phyloP scores from a whole-genome alignment of 192 early-diverging fungal species.

The Entomortierella chlamydospora region DNA sequence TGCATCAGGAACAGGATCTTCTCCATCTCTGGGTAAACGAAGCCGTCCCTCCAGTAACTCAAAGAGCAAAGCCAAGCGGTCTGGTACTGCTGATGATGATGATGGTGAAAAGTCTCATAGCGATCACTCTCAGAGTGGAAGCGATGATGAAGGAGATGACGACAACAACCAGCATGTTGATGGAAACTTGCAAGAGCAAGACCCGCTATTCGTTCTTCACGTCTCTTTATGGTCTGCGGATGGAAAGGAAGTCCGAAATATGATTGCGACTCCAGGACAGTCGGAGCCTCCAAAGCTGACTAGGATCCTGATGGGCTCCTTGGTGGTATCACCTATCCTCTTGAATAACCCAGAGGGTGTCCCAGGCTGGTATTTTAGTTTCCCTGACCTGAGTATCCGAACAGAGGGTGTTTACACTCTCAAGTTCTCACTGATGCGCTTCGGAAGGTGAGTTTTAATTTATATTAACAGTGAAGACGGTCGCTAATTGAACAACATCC shows the following conservation, averaged over 20 bases:
- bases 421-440: constrained; percentile 76
- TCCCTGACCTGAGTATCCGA: constrained; percentile 80
- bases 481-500: too few relatives aligned
- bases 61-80: constrained; percentile 3
- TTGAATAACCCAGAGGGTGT: constrained; percentile 66
- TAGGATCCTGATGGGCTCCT: constrained; percentile 70
- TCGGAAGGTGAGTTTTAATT: constrained; percentile 63
- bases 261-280: constrained; percentile 61
- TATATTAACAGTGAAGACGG: too few relatives aligned
- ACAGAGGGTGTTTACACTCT: constrained; percentile 79
- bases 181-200: constrained; percentile 40
- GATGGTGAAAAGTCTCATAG: constrained; percentile 4
- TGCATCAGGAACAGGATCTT: neutral
- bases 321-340: constrained; percentile 69
- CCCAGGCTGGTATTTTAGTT: constrained; percentile 81
- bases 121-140: neutral
- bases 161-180: neutral
- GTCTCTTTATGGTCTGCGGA: constrained; percentile 72
- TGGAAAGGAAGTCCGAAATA: constrained; percentile 65
- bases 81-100: constrained; percentile 7
- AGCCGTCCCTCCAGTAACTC: neutral
- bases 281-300: constrained; percentile 65
- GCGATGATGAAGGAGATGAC: neutral
- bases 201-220: constrained; percentile 72
- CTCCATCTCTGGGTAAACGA: constrained; percentile 18